Evolutionary conservation across 2,329 filamentous ascomycete genomes (phyloP).

Genomic region (Trichoderma hamatum): DNA sequence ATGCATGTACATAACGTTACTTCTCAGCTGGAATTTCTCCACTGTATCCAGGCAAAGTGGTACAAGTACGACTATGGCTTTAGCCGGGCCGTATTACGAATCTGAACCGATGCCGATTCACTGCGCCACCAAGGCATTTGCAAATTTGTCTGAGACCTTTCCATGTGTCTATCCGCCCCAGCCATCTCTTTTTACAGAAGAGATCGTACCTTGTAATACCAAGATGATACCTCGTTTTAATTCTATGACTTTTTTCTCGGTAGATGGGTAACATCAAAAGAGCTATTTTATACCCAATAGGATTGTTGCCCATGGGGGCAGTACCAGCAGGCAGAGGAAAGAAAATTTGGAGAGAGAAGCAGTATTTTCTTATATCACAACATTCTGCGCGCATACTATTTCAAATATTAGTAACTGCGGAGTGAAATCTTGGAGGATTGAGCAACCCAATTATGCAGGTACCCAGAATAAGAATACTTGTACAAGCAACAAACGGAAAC

Average conservation of each 20-base stretch:
- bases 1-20: neutral
- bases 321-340: too few species aligned
- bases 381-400: neutral
- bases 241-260: neutral
- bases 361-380: neutral
- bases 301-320: neutral
- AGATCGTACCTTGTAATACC: neutral
- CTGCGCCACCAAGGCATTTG: constrained; percentile 9
- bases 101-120: neutral
- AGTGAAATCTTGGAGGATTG: neutral
- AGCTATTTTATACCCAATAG: neutral
- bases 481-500: neutral
- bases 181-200: neutral
- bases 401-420: neutral
- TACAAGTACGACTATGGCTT: neutral
- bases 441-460: constrained; percentile 12
- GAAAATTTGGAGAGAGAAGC: neutral
- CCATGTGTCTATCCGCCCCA: constrained; percentile 11
- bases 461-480: neutral
- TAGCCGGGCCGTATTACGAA: neutral
- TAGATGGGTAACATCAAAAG: neutral
- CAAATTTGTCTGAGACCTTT: constrained; percentile 9
- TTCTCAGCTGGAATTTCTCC: neutral
- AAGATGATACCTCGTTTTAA: neutral
- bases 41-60: neutral